Evolutionary conservation across 2,329 filamentous ascomycete genomes (phyloP), one percentile per base, ranked within the genome.

Genomic region (Gliomastix tumulicola): DNA sequence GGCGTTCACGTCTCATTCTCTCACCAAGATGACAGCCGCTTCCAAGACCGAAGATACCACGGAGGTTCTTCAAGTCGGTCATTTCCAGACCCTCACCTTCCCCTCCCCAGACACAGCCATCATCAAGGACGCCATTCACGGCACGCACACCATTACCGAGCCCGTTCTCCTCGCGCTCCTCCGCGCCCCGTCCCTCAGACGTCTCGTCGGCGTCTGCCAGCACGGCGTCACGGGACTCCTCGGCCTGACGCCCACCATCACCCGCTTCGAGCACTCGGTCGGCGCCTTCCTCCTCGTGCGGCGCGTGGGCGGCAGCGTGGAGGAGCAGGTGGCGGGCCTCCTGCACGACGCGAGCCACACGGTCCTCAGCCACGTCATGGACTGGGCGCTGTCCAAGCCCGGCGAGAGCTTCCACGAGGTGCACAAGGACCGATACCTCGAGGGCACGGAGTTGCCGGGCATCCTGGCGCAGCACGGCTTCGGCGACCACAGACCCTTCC

Each of bases 311-410:
- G 58, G 44, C 17, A 48, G 37, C 21, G 16, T 63, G 3, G 56
- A 53, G 17, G 60, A 63, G 41, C 60, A 64, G 39, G 48, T 60
- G 21, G 54, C 59, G 12, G 60, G 54, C 4, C 51, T 63, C 13
- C 52, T 64, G 7, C 59, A 64, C 37, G 59, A 64, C 35, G 50
- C 63, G 41, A 54, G 51, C 40, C 59, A 64, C 41, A 64, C 60
- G 15, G 46, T 50, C 30, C 55, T 63, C 43, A 63, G 60, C 39
- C 59, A 64, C 43, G 59, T 63, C 21, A 52, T 63, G 8, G 60
- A 64, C 41, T 50, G 51, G 42, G 60, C 57, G 6, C 47, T 64
- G 11, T 54, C 54, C 3, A 45, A 55, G 32, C 55, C 59, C 1
- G 54, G 56, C 3, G 59, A 59, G 31, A 63, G 59, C 45, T 64